Percentiles rank a stretch among this genome's conserved stretches.
Evolutionary conservation across 1,284 basidiomycete species (phyloP).

Genomic region (Ceratobasidium sp.): DNA sequence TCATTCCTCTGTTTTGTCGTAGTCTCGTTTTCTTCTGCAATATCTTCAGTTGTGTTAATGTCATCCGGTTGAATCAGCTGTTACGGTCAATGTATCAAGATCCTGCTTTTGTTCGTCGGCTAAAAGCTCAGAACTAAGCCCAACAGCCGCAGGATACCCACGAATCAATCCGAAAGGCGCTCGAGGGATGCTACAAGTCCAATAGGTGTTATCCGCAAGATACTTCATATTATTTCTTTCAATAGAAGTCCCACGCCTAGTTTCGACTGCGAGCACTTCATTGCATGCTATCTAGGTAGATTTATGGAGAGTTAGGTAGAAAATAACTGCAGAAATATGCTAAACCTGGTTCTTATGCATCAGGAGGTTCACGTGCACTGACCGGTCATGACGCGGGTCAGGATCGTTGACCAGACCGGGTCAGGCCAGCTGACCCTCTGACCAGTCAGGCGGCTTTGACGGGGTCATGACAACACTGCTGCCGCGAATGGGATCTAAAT

Average conservation of each 20-base stretch:
- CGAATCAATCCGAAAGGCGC: no score
- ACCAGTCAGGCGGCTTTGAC: constrained; percentile 5
- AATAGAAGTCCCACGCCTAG: background rate
- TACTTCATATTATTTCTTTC: background rate
- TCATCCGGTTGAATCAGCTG: no score
- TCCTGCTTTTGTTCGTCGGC: no score
- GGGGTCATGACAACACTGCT: constrained; percentile 7
- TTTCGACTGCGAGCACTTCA: background rate
- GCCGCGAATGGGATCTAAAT: no score
- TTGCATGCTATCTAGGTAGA: background rate
- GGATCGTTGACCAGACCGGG: background rate
- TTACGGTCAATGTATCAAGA: no score
- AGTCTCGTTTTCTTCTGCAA: no score
- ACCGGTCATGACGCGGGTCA: constrained; percentile 9
- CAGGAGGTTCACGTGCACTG: background rate
- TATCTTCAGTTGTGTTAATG: no score
- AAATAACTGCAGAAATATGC: background rate
- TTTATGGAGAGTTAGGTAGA: background rate
- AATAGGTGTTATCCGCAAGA: background rate
- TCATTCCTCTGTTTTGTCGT: no score
- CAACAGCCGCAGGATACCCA: no score
- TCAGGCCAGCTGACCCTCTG: constrained; percentile 2
- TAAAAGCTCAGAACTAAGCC: no score
- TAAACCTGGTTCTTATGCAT: background rate
- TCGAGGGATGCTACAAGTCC: background rate